Percentiles rank a stretch among this genome's conserved stretches.
These are phyloP conservation scores for Jatropha curcas DNA, from an alignment of 345 rosid species.

Conservation along the genomic window DNA sequence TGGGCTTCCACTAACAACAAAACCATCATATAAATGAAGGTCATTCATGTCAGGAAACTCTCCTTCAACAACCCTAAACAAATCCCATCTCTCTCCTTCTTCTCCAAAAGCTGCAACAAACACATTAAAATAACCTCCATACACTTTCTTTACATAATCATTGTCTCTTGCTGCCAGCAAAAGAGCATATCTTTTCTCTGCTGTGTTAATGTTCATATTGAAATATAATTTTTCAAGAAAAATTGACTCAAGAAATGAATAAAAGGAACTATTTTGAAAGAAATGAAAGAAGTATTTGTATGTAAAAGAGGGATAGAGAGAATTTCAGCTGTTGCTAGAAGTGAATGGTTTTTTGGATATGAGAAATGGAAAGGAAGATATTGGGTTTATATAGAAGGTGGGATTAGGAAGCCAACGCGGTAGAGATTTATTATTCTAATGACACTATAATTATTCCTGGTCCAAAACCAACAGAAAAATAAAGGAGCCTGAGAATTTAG, in stretches of 20 bases:
- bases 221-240: not conserved
- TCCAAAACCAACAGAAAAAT: too few species aligned
- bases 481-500: too few species aligned
- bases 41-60: conserved; percentile 72
- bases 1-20: conserved; percentile 84
- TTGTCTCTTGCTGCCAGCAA: conserved; percentile 73
- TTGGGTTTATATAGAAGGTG: too few species aligned
- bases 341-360: too few species aligned
- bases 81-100: conserved; percentile 84
- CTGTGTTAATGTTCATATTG: not conserved
- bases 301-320: too few species aligned
- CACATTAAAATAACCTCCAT: conserved; percentile 86
- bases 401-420: too few species aligned
- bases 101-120: conserved; percentile 68
- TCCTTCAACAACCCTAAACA: conserved; percentile 67
- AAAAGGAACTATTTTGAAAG: too few species aligned
- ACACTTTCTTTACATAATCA: conserved; percentile 60
- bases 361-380: too few species aligned
- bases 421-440: too few species aligned
- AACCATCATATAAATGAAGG: conserved; percentile 67
- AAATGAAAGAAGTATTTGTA: too few species aligned
- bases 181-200: conserved; percentile 22
- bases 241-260: not conserved
- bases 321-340: too few species aligned
- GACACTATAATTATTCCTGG: too few species aligned